A percentile compares a stretch with the other conserved stretches of the same genome.
These are phyloP conservation scores for Tricholoma bakamatsutake DNA, from an alignment of 768 basidiomycete species.

Conservation along the genomic window DNA sequence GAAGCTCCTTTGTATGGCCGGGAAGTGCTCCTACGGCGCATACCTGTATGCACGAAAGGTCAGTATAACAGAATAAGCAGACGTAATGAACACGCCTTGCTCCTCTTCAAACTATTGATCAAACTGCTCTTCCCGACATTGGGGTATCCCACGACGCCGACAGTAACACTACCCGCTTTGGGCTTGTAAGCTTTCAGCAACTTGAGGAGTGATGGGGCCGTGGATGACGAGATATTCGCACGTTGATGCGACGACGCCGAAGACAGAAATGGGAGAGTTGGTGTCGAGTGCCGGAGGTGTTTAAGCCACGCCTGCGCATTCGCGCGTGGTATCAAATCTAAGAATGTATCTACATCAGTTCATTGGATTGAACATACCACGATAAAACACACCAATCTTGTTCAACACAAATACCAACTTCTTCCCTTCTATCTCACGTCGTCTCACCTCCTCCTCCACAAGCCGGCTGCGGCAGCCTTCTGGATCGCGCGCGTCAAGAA, in stretches of 20 bases:
- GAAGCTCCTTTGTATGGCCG: slow-evolving; percentile 89
- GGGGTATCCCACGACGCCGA: slow-evolving; percentile 93
- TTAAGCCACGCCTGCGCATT: slow-evolving; percentile 90
- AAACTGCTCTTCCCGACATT: slow-evolving; percentile 96
- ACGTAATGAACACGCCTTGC: slow-evolving; percentile 47
- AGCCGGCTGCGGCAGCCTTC: slow-evolving; percentile 88
- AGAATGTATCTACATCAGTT: background rate
- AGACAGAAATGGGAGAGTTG: slow-evolving; percentile 88
- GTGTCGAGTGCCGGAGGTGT: slow-evolving; percentile 87
- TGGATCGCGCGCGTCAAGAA: slow-evolving; percentile 92
- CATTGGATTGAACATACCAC: background rate
- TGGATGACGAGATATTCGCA: slow-evolving; percentile 72
- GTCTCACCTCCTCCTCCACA: slow-evolving; percentile 90
- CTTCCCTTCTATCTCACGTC: slow-evolving; percentile 85
- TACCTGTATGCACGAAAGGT: slow-evolving; percentile 36
- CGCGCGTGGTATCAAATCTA: slow-evolving; percentile 84
- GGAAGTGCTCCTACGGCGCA: slow-evolving; percentile 94
- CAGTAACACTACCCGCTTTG: slow-evolving; percentile 64
- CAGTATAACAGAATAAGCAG: background rate
- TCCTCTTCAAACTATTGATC: slow-evolving; percentile 87
- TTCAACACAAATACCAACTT: slow-evolving; percentile 92
- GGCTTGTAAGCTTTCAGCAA: slow-evolving; percentile 82
- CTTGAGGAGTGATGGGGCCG: slow-evolving; percentile 71
- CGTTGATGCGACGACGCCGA: slow-evolving; percentile 71
- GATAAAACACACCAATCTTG: slow-evolving; percentile 72